Conservation (phyloP, 2,329 filamentous ascomycete genomes). For the Ilyonectria robusta region DNA sequence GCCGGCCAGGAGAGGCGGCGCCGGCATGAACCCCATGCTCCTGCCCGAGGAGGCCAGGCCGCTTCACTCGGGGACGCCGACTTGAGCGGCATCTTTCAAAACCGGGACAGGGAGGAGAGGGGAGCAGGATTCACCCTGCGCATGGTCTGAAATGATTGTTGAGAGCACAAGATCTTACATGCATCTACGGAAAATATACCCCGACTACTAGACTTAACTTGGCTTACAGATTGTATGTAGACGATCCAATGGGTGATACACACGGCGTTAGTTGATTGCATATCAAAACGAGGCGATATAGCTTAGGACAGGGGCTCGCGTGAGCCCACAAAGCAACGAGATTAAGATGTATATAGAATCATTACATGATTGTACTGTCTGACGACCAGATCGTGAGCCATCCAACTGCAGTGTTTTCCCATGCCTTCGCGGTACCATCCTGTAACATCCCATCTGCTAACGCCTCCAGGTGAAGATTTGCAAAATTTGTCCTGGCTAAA, state of each 20-base stretch:
- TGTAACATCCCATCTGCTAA: constrained; percentile 35
- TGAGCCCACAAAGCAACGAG: constrained; percentile 27
- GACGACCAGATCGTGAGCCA: constrained; percentile 43
- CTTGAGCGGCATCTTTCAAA: constrained; percentile 80
- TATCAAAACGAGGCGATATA: background rate
- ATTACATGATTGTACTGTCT: constrained; percentile 41
- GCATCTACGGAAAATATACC: constrained; percentile 4
- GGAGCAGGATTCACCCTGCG: constrained; percentile 78
- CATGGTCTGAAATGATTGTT: constrained; percentile 60
- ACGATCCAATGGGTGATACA: background rate
- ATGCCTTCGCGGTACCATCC: constrained; percentile 31
- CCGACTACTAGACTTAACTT: background rate
- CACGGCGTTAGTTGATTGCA: constrained; percentile 8
- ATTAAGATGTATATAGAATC: constrained; percentile 47
- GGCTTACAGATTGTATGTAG: background rate
- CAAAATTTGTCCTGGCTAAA: constrained; percentile 35
- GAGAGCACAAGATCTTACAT: background rate
- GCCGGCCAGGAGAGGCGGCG: constrained; percentile 90
- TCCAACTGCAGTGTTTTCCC: constrained; percentile 34
- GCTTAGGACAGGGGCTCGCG: constrained; percentile 21
- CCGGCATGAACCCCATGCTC: constrained; percentile 83
- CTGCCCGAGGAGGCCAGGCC: constrained; percentile 82
- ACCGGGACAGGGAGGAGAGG: constrained; percentile 74
- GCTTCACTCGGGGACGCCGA: constrained; percentile 70
- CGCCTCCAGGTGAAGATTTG: constrained; percentile 37